Evolutionary conservation across 2,329 filamentous ascomycete genomes (phyloP).

Genomic region (Thelonectria blattea): DNA sequence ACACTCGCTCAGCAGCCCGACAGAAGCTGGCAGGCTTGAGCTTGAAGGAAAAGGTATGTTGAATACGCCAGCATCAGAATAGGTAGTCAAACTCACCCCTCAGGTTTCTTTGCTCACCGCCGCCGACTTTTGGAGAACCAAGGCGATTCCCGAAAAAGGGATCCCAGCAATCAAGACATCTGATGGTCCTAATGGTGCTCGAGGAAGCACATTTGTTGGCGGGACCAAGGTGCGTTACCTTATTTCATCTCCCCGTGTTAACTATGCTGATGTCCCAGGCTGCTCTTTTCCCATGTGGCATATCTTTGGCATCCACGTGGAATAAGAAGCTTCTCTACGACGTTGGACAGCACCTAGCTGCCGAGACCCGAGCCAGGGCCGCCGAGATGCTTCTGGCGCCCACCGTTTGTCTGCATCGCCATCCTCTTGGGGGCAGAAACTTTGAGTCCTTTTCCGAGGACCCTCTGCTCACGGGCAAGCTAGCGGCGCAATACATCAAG

Average conservation of each 20-base stretch:
- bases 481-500: conserved; percentile 74
- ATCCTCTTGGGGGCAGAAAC: conserved; percentile 82
- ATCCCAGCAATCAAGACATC: conserved; percentile 71
- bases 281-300: conserved; percentile 79
- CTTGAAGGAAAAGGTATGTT: conserved; percentile 62
- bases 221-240: conserved; percentile 60
- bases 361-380: conserved; percentile 75
- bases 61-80: not conserved
- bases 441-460: conserved; percentile 91
- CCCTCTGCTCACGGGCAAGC: conserved; percentile 75
- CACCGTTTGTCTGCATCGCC: conserved; percentile 82
- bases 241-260: not conserved
- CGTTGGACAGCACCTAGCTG: conserved; percentile 73
- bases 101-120: conserved; percentile 66
- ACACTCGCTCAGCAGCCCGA: conserved; percentile 50
- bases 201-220: conserved; percentile 72
- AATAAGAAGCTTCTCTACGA: conserved; percentile 72
- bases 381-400: conserved; percentile 77
- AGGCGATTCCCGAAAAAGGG: conserved; percentile 64
- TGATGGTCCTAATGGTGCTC: conserved; percentile 73
- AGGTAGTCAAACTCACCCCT: not conserved
- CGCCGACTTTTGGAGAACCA: conserved; percentile 74
- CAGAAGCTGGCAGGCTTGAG: conserved; percentile 60
- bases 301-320: conserved; percentile 81
- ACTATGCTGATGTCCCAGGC: conserved; percentile 53